Percentiles rank a stretch among this genome's conserved stretches.
Evolutionary conservation across 257 asterid genomes (phyloP).

Genomic region (Solanum neorickii): DNA sequence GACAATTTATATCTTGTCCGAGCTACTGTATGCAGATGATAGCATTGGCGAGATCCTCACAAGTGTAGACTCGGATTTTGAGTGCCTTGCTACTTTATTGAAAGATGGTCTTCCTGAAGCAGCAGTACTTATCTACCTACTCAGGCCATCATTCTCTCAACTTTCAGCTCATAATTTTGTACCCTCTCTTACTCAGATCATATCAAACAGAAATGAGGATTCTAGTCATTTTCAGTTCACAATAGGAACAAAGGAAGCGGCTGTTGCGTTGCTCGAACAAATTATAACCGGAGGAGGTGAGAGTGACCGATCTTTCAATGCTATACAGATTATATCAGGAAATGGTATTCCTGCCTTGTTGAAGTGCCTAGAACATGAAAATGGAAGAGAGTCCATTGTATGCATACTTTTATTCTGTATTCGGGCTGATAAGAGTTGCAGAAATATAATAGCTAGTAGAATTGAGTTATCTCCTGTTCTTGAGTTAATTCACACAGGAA

Average conservation of each 20-base stretch:
- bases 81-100: slow-evolving; percentile 49
- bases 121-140: slow-evolving; percentile 43
- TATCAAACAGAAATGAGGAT: slow-evolving; percentile 42
- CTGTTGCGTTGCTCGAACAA: slow-evolving; percentile 50
- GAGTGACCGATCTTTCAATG: slow-evolving; percentile 24
- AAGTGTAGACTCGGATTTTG: slow-evolving; percentile 61
- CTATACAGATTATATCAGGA: slow-evolving; percentile 27
- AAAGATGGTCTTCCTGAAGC: slow-evolving; percentile 69
- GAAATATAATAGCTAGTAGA: slow-evolving; percentile 37
- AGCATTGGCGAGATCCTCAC: slow-evolving; percentile 38
- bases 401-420: slow-evolving; percentile 54
- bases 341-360: slow-evolving; percentile 50
- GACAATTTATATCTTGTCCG: slow-evolving; percentile 44
- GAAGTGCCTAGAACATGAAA: slow-evolving; percentile 42
- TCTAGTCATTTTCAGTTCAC: slow-evolving; percentile 21
- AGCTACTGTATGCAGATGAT: slow-evolving; percentile 48
- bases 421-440: slow-evolving; percentile 43
- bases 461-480: slow-evolving; percentile 55
- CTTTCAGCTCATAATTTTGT: slow-evolving; percentile 39
- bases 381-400: slow-evolving; percentile 36
- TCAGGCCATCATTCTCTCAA: slow-evolving; percentile 54
- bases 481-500: slow-evolving; percentile 65
- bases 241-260: slow-evolving; percentile 67
- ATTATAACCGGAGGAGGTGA: slow-evolving; percentile 59
- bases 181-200: slow-evolving; percentile 29